A percentile compares a stretch with the other conserved stretches of the same genome.
Conservation (phyloP, 1,139 yeast species). For the Suhomyces maxii region DNA sequence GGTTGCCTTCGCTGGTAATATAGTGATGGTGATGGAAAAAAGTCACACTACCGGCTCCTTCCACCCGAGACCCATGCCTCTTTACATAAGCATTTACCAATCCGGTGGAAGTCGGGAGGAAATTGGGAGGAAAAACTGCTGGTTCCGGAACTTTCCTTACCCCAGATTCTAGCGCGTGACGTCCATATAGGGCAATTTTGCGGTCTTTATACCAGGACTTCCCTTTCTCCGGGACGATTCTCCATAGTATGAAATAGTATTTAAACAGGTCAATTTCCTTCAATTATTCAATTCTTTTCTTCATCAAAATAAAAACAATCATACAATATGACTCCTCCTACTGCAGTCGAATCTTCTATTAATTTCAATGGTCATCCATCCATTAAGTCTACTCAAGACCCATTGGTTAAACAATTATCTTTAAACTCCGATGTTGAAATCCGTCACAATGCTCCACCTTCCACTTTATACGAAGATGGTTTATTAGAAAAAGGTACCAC, state of each 20-base stretch:
- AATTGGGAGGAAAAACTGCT: constrained; percentile 1
- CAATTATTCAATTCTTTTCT: background rate
- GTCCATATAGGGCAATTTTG: constrained; percentile 6
- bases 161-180: constrained; percentile 17
- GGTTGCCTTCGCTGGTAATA: background rate
- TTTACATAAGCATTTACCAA: constrained; percentile 9
- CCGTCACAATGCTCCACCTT: constrained; percentile 91
- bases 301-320: constrained; percentile 6
- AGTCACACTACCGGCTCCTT: background rate
- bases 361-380: constrained; percentile 47
- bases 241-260: constrained; percentile 1
- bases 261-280: constrained; percentile 16
- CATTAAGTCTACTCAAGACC: constrained; percentile 44
- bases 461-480: constrained; percentile 93
- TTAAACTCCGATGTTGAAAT: constrained; percentile 51
- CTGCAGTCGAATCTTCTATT: constrained; percentile 49
- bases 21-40: background rate
- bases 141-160: constrained; percentile 19
- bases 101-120: constrained; percentile 9
- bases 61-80: constrained; percentile 6
- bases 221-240: constrained; percentile 21
- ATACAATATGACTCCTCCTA: constrained; percentile 45
- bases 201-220: constrained; percentile 5
- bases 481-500: constrained; percentile 88
- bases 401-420: constrained; percentile 44